Base-by-base conservation (phyloP, 192 early-diverging fungal species). In the Gorgonomyces haynaldii region DNA sequence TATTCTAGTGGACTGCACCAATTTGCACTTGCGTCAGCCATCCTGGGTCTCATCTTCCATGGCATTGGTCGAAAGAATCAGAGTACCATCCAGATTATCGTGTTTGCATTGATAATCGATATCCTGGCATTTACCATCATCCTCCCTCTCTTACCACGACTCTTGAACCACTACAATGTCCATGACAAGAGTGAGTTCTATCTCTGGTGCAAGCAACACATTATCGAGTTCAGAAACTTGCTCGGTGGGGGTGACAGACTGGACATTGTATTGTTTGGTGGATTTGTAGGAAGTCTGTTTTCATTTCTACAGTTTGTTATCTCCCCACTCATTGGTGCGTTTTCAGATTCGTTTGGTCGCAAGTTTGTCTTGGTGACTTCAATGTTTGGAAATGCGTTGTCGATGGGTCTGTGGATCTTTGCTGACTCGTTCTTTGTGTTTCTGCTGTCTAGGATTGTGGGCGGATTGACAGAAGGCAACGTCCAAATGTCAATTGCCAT, bases 101-200 rank as follows among this genome's bases (percentile, higher is more conserved):
- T 98, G 52, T 70, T 76, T 7, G 86, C 89, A 0, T 74, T 98
- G 13, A 64, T 98, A 30, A 76, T 98, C 17, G 95, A 96, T 61
- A 86, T 98, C 41, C 81, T 98, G 20, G 85, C 92, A 3, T 98
- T 98, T 65, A 98, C 95, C 7, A 91, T 93, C 45, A 96, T 98
- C 58, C 62, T 98, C 30, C 95, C 95, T 3, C 74, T 98, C 24
- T 86, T 89, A 49, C 95, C 95, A 30, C 69, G 92, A 15, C 66
- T 96, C 24, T 65, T 98, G 4, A 76, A 88, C 42, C 82, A 86
- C 45, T 98, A 98, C 72, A 76, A 82, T 25, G 58, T 64, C 17
- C 61, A 67, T 15, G 82, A 86, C 38, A 65, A 72, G 29, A 37
- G 28, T 22, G 46, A 23, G 4, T 19, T 38, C 5, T 15, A 49